phyloP scores from a whole-genome alignment of 208 protist genomes.

The Borovskyia barvae region DNA sequence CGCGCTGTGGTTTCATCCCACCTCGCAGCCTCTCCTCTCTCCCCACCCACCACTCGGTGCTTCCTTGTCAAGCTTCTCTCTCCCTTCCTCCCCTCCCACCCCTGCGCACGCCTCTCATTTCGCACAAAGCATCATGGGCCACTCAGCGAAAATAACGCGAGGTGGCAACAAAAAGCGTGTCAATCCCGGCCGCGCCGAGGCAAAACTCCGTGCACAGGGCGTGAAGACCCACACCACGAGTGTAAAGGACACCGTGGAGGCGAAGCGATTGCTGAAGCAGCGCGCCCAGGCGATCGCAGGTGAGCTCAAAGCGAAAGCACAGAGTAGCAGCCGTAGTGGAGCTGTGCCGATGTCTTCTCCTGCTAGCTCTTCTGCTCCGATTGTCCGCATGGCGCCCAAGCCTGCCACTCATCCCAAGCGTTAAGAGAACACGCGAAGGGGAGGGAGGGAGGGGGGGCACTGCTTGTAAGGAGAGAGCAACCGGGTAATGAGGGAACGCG shows the following conservation, averaged over 20 bases:
- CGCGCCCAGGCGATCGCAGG: constrained; percentile 60
- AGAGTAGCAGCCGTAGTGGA: constrained; percentile 11
- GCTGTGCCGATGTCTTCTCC: background rate
- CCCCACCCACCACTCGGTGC: too few relatives aligned
- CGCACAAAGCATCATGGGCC: constrained; percentile 40
- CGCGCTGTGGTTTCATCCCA: too few relatives aligned
- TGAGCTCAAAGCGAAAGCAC: constrained; percentile 58
- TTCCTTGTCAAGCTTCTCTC: too few relatives aligned
- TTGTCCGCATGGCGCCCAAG: constrained; percentile 79
- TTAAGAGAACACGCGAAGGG: constrained; percentile 2
- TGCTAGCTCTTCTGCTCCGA: constrained; percentile 1
- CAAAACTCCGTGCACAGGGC: constrained; percentile 75
- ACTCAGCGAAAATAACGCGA: constrained; percentile 85
- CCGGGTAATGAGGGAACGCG: too few relatives aligned
- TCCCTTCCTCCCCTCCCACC: background rate
- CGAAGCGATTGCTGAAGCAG: constrained; percentile 55
- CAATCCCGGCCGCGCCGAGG: constrained; percentile 67
- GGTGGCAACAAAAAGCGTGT: constrained; percentile 88
- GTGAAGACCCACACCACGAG: constrained; percentile 70
- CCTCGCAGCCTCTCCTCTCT: too few relatives aligned
- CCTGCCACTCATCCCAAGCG: constrained; percentile 15
- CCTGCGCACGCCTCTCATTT: constrained; percentile 1
- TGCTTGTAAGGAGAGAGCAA: background rate
- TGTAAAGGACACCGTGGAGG: constrained; percentile 60
- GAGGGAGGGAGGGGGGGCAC: background rate